phyloP scores from a whole-genome alignment of 768 basidiomycete genomes.

The Rossbeevera mucosa region DNA sequence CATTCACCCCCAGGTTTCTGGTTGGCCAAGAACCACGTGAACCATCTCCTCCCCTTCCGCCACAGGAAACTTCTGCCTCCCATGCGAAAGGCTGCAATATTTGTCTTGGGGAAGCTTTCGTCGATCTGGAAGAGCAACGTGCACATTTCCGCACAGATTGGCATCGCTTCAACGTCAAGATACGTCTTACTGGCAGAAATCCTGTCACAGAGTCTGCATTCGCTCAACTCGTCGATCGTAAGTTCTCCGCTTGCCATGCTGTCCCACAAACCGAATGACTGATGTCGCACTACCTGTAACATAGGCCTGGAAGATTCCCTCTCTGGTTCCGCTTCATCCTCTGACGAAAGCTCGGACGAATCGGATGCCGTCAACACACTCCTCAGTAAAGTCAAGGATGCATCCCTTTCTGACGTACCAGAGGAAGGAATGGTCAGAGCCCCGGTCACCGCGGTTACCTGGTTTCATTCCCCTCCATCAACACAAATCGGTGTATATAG shows the following conservation, averaged over 20 bases:
- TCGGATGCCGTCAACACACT: constrained; percentile 67
- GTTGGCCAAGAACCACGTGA: constrained; percentile 36
- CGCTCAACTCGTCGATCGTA: constrained; percentile 76
- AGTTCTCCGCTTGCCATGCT: constrained; percentile 12
- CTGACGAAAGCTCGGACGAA: constrained; percentile 49
- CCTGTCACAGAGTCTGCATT: constrained; percentile 71
- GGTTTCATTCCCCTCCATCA: constrained; percentile 85
- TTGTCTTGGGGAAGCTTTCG: constrained; percentile 65
- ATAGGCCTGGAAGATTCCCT: constrained; percentile 80
- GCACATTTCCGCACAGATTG: constrained; percentile 90
- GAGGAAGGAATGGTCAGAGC: constrained; percentile 34
- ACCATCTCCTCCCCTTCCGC: constrained; percentile 34
- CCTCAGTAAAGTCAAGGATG: constrained; percentile 53
- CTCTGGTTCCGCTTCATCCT: constrained; percentile 84
- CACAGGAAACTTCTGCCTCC: constrained; percentile 22
- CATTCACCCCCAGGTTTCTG: constrained; percentile 64
- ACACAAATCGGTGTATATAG: constrained; percentile 91
- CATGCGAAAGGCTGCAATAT: constrained; percentile 60
- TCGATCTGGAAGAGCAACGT: constrained; percentile 76
- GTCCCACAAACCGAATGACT: not conserved
- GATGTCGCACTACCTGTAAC: not conserved
- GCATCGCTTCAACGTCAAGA: constrained; percentile 97
- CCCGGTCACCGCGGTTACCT: constrained; percentile 68
- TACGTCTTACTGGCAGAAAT: constrained; percentile 57
- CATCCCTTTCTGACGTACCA: constrained; percentile 45